Evolutionary conservation across 1,139 yeast species (phyloP), one percentile per base, ranked within the genome.

Genomic region (Sugiyamaella japonica): DNA sequence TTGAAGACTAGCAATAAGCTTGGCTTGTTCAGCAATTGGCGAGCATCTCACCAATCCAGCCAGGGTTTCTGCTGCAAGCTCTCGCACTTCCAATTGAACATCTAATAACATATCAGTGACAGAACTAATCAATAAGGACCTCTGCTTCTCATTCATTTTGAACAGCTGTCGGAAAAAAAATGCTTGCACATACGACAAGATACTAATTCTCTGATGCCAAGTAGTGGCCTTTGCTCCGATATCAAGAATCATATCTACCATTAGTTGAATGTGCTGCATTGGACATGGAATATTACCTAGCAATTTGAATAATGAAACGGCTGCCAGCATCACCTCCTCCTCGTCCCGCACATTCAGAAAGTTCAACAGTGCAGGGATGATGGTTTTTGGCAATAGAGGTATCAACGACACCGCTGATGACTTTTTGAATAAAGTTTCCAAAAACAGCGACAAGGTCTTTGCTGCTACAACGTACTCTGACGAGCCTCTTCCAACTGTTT

Each of bases 31-130:
- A 9, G 74, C 70, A 1, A 79, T 79, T 1, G 89, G 82, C n/a
- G 88, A 80, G 57, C 89, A 84, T 64, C 93, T 90, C 45, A 93
- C 80, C 60, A 93, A 80, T 7, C 95, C 93, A 0, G 96, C 81
- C 29, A 95, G 75, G 0, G 93, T 87, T 7, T 78, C 77, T 0
- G 96, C 83, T 1, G 95, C 90, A 4, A 83, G 76, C 55, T 84
- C 88, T 56, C 99, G 77, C 1, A 93, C 88, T 58, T 89, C 95
- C 16, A 86, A 72, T 70, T 82, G 79, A 32, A 81, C 78, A 66
- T 86, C 88, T 58, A 79, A 80, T 49, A 91, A 70, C 63, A 82
- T 73, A 2, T 74, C 69, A 32, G 79, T 77, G 1, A 87, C 82
- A 50, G 82, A 74, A 3, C 74, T 72, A 32, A 89, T 74, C 20